Percentiles rank a stretch among this genome's conserved stretches.
Evolutionary conservation across 1,139 yeast species (phyloP).

Genomic region (Magnusiomyces magnusii): DNA sequence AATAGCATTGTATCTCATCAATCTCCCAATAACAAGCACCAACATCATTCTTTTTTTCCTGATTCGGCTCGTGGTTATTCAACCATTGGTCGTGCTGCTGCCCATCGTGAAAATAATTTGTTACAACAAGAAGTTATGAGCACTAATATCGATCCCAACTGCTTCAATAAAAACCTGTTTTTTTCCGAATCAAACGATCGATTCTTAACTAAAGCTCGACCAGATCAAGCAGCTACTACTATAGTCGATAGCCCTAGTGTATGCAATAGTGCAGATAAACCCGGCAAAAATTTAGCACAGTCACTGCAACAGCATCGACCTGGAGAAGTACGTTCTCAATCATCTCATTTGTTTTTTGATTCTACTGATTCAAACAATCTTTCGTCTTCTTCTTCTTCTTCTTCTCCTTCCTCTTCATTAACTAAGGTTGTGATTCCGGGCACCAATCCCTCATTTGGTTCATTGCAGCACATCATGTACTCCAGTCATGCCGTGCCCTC

Average conservation of each 20-base stretch:
- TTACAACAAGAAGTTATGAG: neutral
- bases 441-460: neutral
- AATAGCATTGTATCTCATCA: neutral
- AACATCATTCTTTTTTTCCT: constrained; percentile 1
- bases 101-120: neutral
- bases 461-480: neutral
- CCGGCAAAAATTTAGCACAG: neutral
- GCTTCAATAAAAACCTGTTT: neutral
- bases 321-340: neutral
- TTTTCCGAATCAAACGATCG: neutral
- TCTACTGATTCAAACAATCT: neutral
- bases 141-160: neutral
- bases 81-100: neutral
- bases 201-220: neutral
- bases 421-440: neutral
- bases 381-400: neutral
- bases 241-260: neutral
- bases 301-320: neutral
- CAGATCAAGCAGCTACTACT: neutral
- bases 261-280: neutral
- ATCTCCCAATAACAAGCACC: neutral
- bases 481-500: neutral
- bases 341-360: neutral
- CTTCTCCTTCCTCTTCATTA: neutral
- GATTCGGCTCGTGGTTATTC: neutral